Evolutionary conservation across 2,329 filamentous ascomycete species (phyloP).

Genomic region (Hypoxylon sp.): DNA sequence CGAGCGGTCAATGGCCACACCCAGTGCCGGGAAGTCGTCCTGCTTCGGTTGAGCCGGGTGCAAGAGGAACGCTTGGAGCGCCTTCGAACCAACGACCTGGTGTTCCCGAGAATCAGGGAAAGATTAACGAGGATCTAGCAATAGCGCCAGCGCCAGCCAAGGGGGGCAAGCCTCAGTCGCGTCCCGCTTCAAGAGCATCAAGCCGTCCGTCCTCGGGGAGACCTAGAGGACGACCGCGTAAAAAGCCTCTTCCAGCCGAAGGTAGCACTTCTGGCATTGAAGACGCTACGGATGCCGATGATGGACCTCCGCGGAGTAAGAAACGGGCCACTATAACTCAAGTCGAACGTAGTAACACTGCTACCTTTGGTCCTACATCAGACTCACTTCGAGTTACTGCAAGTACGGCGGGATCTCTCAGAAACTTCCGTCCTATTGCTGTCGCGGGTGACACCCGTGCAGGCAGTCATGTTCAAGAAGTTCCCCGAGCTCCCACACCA

Average conservation of each 20-base stretch:
- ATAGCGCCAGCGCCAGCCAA: slow-evolving; percentile 48
- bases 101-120: slow-evolving; percentile 35
- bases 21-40: slow-evolving; percentile 45
- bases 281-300: slow-evolving; percentile 71
- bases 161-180: slow-evolving; percentile 60
- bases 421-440: slow-evolving; percentile 81
- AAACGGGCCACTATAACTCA: slow-evolving; percentile 86
- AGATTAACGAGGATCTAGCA: slow-evolving; percentile 30
- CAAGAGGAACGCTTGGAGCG: slow-evolving; percentile 32
- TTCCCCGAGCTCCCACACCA: slow-evolving; percentile 82
- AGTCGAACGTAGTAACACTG: slow-evolving; percentile 77
- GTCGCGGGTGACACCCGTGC: slow-evolving; percentile 59
- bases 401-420: slow-evolving; percentile 88
- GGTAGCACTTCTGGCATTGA: slow-evolving; percentile 83
- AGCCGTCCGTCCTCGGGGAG: slow-evolving; percentile 65
- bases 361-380: slow-evolving; percentile 77
- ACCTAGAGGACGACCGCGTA: slow-evolving; percentile 68
- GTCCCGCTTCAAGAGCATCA: slow-evolving; percentile 72
- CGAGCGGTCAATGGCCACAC: slow-evolving; percentile 39
- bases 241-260: slow-evolving; percentile 61
- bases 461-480: slow-evolving; percentile 72
- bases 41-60: slow-evolving; percentile 46
- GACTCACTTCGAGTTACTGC: slow-evolving; percentile 91
- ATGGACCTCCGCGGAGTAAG: slow-evolving; percentile 65
- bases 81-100: slow-evolving; percentile 31